Evolutionary conservation across 2,329 filamentous ascomycete genomes (phyloP), one percentile per base, ranked within the genome.

Genomic region (Dothideomycetidae sp.): DNA sequence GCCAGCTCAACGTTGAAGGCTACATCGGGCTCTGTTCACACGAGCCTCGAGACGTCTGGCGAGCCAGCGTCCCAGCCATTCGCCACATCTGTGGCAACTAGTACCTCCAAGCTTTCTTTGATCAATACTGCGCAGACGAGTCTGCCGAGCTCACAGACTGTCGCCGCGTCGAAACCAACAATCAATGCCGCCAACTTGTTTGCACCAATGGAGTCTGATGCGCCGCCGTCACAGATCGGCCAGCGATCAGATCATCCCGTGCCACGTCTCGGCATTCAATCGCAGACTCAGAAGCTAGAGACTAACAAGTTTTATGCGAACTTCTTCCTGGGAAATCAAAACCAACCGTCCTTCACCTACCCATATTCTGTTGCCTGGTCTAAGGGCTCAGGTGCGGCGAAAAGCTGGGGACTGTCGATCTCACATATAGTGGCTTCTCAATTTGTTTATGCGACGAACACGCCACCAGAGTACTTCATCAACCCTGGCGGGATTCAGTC

Each of bases 401-500:
- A 64, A 33, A 84, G 79, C 53, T 93, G 74, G 67, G 88, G 88
- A 21, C 67, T 96, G 58, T 64, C 74, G 5, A 68, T 93, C 36
- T 78, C 78, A 5, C 84, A 93, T 52, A 67, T 77, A 9, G 78
- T 88, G 35, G 61, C 70, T 1, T 61, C 61, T 26, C 75, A 90
- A 54, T 60, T 78, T 38, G 75, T 55, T 11, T 44, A 31, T 7
- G 13, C 34, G 14, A 36, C 32, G 4, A 46, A 42, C 10, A 46
- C 48, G 16, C 45, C 64, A 34, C 58, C 57, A 16, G 39, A 39
- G 5, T 94, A 79, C 53, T 94, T 81, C 48, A 69, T 79, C 52
- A 90, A 83, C 49, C 85, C 88, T 0, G 63, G 90, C 30, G 81
- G 81, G 0, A 79, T 92, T 16, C 80, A 92, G 50, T 83, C 81